Conservation (phyloP, 495 filamentous ascomycete species). For the Geoglossum glabrum region DNA sequence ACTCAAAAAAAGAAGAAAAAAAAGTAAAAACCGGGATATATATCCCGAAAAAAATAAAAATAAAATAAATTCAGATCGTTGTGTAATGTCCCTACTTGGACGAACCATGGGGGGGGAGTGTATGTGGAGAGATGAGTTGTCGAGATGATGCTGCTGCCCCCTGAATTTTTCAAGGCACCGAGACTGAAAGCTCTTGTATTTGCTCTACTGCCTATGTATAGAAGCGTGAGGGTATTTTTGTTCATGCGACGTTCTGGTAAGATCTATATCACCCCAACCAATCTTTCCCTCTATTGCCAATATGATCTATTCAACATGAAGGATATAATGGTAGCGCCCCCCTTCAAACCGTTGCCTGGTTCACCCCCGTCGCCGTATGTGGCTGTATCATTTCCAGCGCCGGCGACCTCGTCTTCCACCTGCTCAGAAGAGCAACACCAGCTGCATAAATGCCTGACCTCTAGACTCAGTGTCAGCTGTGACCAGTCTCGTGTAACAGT, state of each 20-base stretch:
- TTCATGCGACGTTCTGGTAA: constrained; percentile 62
- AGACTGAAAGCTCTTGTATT: constrained; percentile 48
- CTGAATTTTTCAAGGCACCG: constrained; percentile 51
- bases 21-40: too few species aligned
- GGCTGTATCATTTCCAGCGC: constrained; percentile 49
- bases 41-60: too few species aligned
- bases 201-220: constrained; percentile 56
- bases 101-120: too few species aligned
- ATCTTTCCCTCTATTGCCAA: not conserved
- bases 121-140: constrained; percentile 68
- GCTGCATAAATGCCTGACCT: too few species aligned
- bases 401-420: constrained; percentile 61
- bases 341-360: constrained; percentile 60
- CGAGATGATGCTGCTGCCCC: constrained; percentile 49
- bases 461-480: too few species aligned
- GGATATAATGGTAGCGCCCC: constrained; percentile 42
- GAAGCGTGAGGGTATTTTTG: constrained; percentile 53
- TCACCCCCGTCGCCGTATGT: constrained; percentile 51
- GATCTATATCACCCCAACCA: constrained; percentile 11
- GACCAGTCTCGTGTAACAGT: too few species aligned
- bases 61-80: too few species aligned
- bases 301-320: constrained; percentile 29
- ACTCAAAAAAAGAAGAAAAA: too few species aligned
- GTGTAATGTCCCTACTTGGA: too few species aligned
- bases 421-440: too few species aligned